Evolutionary conservation across 108 stramenopile species (phyloP), one percentile per base, ranked within the genome.

Genomic region (Nitzschia sp.): DNA sequence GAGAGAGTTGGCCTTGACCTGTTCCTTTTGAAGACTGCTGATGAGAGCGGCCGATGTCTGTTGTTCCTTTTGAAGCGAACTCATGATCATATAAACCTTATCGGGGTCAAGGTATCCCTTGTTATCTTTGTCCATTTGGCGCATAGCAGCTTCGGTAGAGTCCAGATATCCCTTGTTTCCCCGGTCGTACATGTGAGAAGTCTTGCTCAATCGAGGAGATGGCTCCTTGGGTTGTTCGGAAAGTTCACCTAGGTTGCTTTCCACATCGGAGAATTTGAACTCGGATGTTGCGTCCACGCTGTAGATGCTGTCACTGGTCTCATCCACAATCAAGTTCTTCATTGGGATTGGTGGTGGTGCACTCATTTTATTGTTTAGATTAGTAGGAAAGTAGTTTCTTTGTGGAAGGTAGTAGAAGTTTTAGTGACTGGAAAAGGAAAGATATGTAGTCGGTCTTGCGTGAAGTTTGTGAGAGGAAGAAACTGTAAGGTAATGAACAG

Each of bases 101-200:
- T 80, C 72, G 24, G 72, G 73, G 52, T 60, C 62, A 51, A 85
- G 51, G 25, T 53, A 74, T 25, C 85, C 85, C 6, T 61, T 41
- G 44, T 77, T 73, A 0, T 71, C 42, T 10, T 41, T 44, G 41
- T 86, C 85, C 75, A 86, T 61, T 17, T 72, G 26, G 8, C 85
- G 67, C 81, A 86, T 64, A 7, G 74, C 74, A 50, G 24, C 51
- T 59, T 85, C 79, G 0, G 78, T 67, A 22, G 64, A 54, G 38
- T 82, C 74, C 22, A 85, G 63, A 22, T 72, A 70, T 26, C 84
- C 84, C 44, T 85, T 81, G 43, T 62, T 55, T 39, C 72, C 53
- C 3, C 68, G 63, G 67, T 85, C 84, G 67, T 80, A 85, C 71
- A 75, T 56, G 17, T 43, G 26, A 21, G 83, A 84, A 15, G 74